Base-by-base conservation (phyloP, 169 alveolate species). In the Cryptosporidium meleagridis region DNA sequence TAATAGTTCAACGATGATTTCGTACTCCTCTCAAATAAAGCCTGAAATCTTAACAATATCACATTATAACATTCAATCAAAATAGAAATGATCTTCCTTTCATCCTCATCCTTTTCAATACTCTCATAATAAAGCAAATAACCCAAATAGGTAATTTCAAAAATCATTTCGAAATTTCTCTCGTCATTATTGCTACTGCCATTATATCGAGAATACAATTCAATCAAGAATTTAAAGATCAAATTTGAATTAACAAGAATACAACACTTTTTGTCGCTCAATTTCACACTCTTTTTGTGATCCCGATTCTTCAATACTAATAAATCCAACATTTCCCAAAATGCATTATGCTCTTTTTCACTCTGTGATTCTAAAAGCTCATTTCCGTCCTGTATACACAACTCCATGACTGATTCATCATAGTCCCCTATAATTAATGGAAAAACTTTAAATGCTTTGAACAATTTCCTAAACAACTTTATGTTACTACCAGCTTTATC, bases 211-310 rank as follows among this genome's bases (percentile, higher is more conserved):
- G 37, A 53, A 41, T 52, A 73, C 35, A 73, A 21, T 2, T 53
- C 55, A 2, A 51, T 18, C 26, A 51, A 7, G 1, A 73, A 59
- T 14, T 12, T 59, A 59, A 73, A 73, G 16, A 73, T 55, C 16
- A 73, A 31, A 41, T 59, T 73, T 12, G 86, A 73, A 51, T 73
- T 73, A n/a, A 58, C 23, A 2, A 73, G 10, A 35, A 73, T 73
- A 29, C 6, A 14, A 8, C 67, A 2, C 5, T 65, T 48, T 26
- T n/a, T 44, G 12, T 6, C 7, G 16, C 2, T 9, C n/a, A 39
- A n/a, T 31, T 31, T 33, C 44, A 21, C 6, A 2, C 37, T 69
- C 18, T 37, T 37, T 0, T 21, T 37, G 0, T 21, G 12, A 0
- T 45, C 55, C 14, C 18, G 51, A 37, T 16, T 16, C 31, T 33